These are phyloP conservation scores for Globisporangium emineosum DNA, from an alignment of 352 stramenopile genomes.

Conservation along the genomic window DNA sequence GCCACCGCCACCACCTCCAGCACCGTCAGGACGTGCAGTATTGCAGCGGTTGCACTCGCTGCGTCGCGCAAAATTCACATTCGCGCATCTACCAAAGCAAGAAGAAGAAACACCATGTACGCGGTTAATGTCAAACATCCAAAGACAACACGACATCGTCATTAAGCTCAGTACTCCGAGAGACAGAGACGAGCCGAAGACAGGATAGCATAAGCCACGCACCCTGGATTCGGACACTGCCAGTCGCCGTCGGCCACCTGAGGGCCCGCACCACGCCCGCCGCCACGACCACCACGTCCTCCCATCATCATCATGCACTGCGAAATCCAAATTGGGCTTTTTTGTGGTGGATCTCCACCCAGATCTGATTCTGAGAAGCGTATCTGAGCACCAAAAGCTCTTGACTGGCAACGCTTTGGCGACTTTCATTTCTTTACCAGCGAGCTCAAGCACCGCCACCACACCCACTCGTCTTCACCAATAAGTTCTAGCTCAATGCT, in stretches of 20 bases:
- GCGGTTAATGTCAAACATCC: neutral
- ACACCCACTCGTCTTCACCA: neutral
- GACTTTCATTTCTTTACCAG: neutral
- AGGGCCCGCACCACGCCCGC: slow-evolving; percentile 40
- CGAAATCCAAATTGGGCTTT: too few species aligned
- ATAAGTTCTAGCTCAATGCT: neutral
- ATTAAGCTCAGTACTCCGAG: neutral
- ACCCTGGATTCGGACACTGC: slow-evolving; percentile 81
- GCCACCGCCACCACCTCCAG: slow-evolving; percentile 19
- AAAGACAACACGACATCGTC: neutral
- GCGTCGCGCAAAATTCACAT: slow-evolving; percentile 83
- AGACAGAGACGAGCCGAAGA: neutral
- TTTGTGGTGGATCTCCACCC: slow-evolving; percentile 1
- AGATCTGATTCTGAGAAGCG: slow-evolving; percentile 14
- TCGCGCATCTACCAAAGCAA: slow-evolving; percentile 53
- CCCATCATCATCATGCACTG: too few species aligned
- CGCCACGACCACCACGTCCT: slow-evolving; percentile 29
- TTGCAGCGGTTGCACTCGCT: slow-evolving; percentile 82
- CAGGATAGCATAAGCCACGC: neutral
- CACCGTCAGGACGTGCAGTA: slow-evolving; percentile 50
- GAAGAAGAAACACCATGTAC: neutral
- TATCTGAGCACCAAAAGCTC: neutral
- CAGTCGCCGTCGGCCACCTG: slow-evolving; percentile 72
- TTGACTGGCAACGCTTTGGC: neutral
- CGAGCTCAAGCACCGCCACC: neutral